phyloP scores from a whole-genome alignment of 148 eudicot species.

The Cornus kousa region DNA sequence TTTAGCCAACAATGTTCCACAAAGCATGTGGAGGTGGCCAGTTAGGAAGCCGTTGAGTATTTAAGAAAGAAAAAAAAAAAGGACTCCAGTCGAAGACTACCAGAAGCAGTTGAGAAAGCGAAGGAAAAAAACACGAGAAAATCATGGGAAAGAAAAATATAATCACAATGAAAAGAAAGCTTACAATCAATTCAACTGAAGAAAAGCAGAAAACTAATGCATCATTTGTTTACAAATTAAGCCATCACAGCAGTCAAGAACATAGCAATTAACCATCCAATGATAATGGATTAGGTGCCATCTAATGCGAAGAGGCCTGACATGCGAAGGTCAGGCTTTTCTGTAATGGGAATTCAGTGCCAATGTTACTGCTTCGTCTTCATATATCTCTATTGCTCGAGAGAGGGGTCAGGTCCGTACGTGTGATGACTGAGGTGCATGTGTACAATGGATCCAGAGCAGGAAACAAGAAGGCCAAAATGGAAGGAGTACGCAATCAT shows the following conservation, averaged over 20 bases:
- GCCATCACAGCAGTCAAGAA: background rate
- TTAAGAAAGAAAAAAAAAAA: too few species aligned
- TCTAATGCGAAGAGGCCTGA: background rate
- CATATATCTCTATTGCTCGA: too few species aligned
- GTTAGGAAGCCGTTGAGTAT: background rate
- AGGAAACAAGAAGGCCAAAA: background rate
- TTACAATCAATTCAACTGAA: background rate
- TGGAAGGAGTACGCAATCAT: conserved; percentile 12
- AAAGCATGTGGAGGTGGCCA: conserved; percentile 8
- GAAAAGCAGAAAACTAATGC: background rate
- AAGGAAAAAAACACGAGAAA: background rate
- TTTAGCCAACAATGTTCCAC: conserved; percentile 4
- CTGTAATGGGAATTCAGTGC: too few species aligned
- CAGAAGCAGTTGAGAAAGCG: background rate
- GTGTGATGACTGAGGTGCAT: too few species aligned
- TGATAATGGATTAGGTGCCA: too few species aligned
- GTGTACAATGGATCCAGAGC: background rate
- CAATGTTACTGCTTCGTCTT: too few species aligned
- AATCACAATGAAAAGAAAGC: too few species aligned
- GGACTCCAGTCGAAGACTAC: background rate
- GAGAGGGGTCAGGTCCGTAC: too few species aligned
- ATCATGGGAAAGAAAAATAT: background rate
- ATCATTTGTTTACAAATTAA: too few species aligned
- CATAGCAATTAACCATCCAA: background rate
- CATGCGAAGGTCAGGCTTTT: too few species aligned